Evolutionary conservation across 495 filamentous ascomycete genomes (phyloP), one percentile per base, ranked within the genome.

Genomic region (Penicillium egyptiacum): DNA sequence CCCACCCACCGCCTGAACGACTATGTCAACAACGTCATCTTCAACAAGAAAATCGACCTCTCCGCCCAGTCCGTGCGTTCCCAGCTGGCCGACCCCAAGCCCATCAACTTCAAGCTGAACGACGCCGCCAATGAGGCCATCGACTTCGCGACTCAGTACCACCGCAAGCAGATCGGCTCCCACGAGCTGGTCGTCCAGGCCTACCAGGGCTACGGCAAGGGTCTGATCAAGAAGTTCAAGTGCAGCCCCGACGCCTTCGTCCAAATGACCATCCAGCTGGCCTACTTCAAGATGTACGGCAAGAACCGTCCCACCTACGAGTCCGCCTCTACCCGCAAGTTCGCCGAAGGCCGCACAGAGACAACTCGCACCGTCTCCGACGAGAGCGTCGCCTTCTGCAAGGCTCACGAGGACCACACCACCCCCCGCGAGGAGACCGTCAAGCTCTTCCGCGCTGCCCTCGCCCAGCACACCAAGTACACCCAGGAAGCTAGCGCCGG

Each of bases 241-340:
- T 96, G 89, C 86, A 95, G 89, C 53, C 95, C 95, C 31, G 95
- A 99, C 64, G 95, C 94, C 20, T 99, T 94, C 74, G 89, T 96
- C 51, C 95, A 99, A 78, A 94, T 98, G 91, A 78, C 96, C 75
- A 98, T 99, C 77, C 95, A 99, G 75, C 86, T 99, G 17, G 95
- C 95, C 50, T 99, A 99, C 83, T 86, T 86, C 81, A 99, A 98
- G 79, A 96, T 98, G 90, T 96, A 96, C 79, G 93, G 93, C 80
- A 89, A 90, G 81, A 96, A 91, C 83, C 84, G 94, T 1, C 95
- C 95, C 2, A 99, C 95, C 1, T 99, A 99, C 81, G 95, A 99
- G 78, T 96, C 92, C 12, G 93, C 95, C 33, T 85, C 93, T 16
- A 96, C 91, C 17, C 86, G 95, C 45, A 89, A 91, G 64, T 99